A percentile compares a stretch with the other conserved stretches of the same genome.
These are phyloP conservation scores for Bruguiera gymnorhiza DNA, from an alignment of 345 rosid species.

Conservation along the genomic window DNA sequence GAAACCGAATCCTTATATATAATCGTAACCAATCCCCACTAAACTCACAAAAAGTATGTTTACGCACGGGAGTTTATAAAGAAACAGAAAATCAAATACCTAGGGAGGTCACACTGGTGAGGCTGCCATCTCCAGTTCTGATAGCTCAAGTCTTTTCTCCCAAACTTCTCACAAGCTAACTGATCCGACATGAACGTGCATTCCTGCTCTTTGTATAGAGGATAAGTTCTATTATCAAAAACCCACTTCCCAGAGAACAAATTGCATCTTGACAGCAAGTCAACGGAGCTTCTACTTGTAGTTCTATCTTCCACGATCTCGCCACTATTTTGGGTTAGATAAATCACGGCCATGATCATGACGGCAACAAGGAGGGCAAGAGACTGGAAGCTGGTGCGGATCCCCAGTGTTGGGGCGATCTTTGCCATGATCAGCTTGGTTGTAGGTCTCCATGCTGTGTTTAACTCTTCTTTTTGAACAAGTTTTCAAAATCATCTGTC, in stretches of 20 bases:
- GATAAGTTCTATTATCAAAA: conserved; percentile 25
- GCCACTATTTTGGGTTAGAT: conserved; percentile 34
- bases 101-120: conserved; percentile 30
- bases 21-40: neutral
- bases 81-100: conserved; percentile 6
- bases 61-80: neutral
- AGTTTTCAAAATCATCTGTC: conserved; percentile 20
- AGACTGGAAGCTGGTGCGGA: conserved; percentile 58
- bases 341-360: conserved; percentile 46
- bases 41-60: no score
- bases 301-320: conserved; percentile 11
- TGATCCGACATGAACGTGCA: conserved; percentile 33
- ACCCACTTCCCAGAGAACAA: conserved; percentile 33
- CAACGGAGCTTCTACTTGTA: neutral
- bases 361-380: conserved; percentile 56
- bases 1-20: neutral
- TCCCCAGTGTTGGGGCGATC: conserved; percentile 40
- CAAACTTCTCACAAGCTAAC: conserved; percentile 32
- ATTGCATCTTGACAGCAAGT: conserved; percentile 17
- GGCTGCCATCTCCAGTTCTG: conserved; percentile 38
- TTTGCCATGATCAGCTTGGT: conserved; percentile 20
- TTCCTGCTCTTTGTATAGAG: conserved; percentile 24
- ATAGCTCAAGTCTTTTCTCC: conserved; percentile 25
- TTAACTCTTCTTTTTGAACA: conserved; percentile 15
- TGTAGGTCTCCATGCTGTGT: neutral